Base-by-base conservation (phyloP, 768 basidiomycete species). In the Leccinum olivaceopallidum region DNA sequence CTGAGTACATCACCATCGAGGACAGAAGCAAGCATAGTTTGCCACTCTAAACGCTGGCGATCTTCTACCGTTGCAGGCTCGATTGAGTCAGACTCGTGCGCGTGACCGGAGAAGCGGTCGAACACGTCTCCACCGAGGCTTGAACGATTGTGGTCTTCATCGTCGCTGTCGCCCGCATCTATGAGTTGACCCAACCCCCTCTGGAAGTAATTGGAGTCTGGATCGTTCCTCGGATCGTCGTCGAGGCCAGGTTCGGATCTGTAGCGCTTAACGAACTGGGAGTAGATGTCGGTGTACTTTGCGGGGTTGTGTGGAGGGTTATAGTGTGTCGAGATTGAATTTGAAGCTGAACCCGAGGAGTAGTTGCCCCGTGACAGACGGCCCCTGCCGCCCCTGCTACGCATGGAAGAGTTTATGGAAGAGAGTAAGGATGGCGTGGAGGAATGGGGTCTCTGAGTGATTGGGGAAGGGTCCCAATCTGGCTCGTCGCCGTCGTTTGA, bases 1-100 rank as follows among this genome's bases (percentile, higher is more conserved):
- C 90, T 93, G 64, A 99, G 84, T 12, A 99, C 94, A 68, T 98
- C 95, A 10, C 97, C 95, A 32, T 86, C 85, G 51, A 99, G 81
- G 26, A 98, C 96, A 32, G 95, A 96, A 13, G 92, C 85, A 34
- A 98, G 85, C 87, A 98, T 90, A 18, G 89, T 89, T 74, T 95
- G 94, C 97, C 97, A 98, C 75, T 97, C 95, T 53, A 95, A 75
- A 28, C 95, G 81, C 67, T 94, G 91, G 62, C 84, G 81, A 69
- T 94, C 90, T 67, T 90, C 85, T 56, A 81, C 78, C 2, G 90
- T 88, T 47, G 85, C 83, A 26, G 89, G 87, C 60, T 87, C 81
- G 55, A 83, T 81, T 52, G 83, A 79, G 64, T 90, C 88, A 6
- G 84, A 77, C 67, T 90, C 88, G 34, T 84, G 76, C 59, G 82